Base-by-base conservation (phyloP, 768 basidiomycete species). In the Mrakia hoshinonis region DNA sequence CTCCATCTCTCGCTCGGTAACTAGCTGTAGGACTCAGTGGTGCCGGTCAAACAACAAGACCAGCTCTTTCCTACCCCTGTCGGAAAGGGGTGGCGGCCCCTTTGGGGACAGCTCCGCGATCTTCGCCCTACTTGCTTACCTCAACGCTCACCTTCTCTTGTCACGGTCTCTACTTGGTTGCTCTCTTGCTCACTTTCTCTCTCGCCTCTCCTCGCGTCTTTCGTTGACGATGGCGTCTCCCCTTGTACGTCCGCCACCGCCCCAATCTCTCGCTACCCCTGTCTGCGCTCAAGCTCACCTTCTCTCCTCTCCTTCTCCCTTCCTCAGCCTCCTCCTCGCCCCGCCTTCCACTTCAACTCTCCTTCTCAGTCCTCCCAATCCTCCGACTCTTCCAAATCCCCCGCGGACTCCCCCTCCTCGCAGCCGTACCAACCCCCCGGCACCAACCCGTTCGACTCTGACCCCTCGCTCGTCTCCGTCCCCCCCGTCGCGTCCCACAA, bases 391-490 rank as follows among this genome's bases (percentile, higher is more conserved):
- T 15, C 63, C 46, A 65, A 26, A 10, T 12, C 39, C 64, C 43
- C 39, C 9, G 43, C 46, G 24, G 12, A 4, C 43, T 65, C 64
- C 46, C 26, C 15, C 49, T 22, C 22, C 26, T 55, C 54, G 54
- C 29, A 15, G 54, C n/a, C n/a, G n/a, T n/a, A n/a, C n/a, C n/a
- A n/a, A n/a, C n/a, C n/a, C n/a, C n/a, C n/a, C n/a, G n/a, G 54
- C 54, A 12, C n/a, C n/a, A 55, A 55, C 54, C 54, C 54, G 18
- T 55, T 55, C 54, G 54, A n/a, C n/a, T n/a, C n/a, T 31, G 29
- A 55, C 22, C 22, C 49, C 1, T 22, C 51, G 0, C n/a, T 24
- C n/a, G n/a, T 52, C n/a, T 52, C 49, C 24, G 24, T 31, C 54
- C 34, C 54, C 51, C n/a, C 51, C 22, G n/a, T 10, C 4, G 10